Evolutionary conservation across 1,139 yeast genomes (phyloP).

Genomic region (Zhuliangozyma blackwelliae): DNA sequence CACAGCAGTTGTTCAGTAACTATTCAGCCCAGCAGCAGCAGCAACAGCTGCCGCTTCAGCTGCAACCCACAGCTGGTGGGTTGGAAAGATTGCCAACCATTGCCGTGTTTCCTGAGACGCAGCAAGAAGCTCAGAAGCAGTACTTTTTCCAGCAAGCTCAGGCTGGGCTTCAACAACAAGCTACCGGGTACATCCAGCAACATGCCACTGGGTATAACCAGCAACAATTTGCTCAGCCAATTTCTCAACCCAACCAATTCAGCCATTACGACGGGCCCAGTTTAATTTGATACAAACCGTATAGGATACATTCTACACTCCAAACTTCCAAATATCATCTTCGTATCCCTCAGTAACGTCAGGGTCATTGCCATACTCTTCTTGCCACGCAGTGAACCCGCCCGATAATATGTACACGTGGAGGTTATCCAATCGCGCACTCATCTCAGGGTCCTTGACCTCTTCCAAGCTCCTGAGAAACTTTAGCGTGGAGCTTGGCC

Average conservation of each 20-base stretch:
- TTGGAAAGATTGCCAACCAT: conserved; percentile 57
- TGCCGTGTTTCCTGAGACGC: conserved; percentile 65
- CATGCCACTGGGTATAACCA: conserved; percentile 10
- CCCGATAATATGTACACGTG: conserved; percentile 73
- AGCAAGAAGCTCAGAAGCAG: conserved; percentile 35
- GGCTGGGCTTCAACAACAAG: conserved; percentile 30
- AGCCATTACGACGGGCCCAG: conserved; percentile 26
- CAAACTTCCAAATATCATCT: conserved; percentile 50
- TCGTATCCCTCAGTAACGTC: conserved; percentile 66
- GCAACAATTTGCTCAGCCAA: conserved; percentile 12
- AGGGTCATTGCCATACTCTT: conserved; percentile 61
- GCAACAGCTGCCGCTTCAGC: conserved; percentile 18
- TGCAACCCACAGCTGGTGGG: conserved; percentile 66
- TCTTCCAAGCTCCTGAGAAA: conserved; percentile 54
- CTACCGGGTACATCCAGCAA: conserved; percentile 15
- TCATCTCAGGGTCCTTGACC: conserved; percentile 21
- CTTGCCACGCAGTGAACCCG: conserved; percentile 85
- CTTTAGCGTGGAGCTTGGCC: conserved; percentile 76
- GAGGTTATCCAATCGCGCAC: conserved; percentile 21
- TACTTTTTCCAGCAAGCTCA: conserved; percentile 35
- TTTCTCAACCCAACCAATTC: background rate
- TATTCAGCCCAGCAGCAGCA: conserved; percentile 15
- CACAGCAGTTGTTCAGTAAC: conserved; percentile 29
- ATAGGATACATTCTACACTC: background rate
- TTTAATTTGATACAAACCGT: conserved; percentile 13